Base-by-base conservation (phyloP, 192 early-diverging fungal species). In the Lobosporangium transversale region DNA sequence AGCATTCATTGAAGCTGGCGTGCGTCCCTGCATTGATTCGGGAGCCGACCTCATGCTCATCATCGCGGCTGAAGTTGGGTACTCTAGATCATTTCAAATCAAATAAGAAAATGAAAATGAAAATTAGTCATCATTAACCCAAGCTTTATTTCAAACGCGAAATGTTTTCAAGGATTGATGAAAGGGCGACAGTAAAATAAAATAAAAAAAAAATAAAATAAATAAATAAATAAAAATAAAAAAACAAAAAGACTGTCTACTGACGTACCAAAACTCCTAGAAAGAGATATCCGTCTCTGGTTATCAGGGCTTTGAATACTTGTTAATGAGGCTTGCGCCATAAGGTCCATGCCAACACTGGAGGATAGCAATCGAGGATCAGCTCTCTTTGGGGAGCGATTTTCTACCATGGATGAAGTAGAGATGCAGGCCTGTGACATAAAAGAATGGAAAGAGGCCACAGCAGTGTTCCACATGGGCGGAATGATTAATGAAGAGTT, bases 111-210 rank as follows among this genome's bases (percentile, higher is more conserved):
- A n/a, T n/a, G 21, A 49, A 49, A 49, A 20, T 7, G 11, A 9
- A 20, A 3, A 56, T 56, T 56, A 56, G 53, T 56, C 1, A 37
- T 56, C 53, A 56, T 56, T 56, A 2, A 23, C 40, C 36, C 31
- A 31, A 1, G 21, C 17, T 26, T 57, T 29, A 7, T 29, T 30
- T 18, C 29, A 53, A 8, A 53, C 30, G 23, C n/a, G 30, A 29
- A n/a, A 14, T 32, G 30, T 29, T 26, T 20, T 2, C 52, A 18
- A 29, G n/a, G 30, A 27, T 12, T 15, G 15, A 53, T 12, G 30
- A 20, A 6, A 56, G 23, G 21, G 23, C 2, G 12, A 36, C 17
- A 12, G n/a, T 12, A 35, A 20, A 21, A 31, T 20, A 14, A 56
- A 55, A 37, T n/a, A 35, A 56, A 56, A 1, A 35, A 11, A 0